A percentile compares a stretch with the other conserved stretches of the same genome.
Conservation (phyloP, 2,329 filamentous ascomycete genomes). For the Fusarium marasasianum region DNA sequence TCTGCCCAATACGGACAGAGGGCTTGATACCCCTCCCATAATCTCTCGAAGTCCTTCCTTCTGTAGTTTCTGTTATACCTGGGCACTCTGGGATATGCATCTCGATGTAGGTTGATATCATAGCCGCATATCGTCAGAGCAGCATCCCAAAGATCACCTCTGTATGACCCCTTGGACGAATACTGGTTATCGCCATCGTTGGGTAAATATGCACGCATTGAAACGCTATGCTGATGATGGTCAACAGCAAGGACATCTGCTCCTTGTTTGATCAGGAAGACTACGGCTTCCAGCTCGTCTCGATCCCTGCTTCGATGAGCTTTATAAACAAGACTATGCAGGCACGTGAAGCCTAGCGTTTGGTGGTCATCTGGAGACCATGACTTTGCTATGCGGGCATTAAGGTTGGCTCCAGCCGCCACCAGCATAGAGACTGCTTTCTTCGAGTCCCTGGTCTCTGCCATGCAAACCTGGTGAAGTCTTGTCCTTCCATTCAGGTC, state of each 20-base stretch:
- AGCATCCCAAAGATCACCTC: constrained; percentile 28
- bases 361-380: constrained; percentile 16
- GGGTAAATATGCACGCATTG: constrained; percentile 2
- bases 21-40: constrained; percentile 11
- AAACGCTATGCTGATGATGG: background rate
- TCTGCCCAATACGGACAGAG: constrained; percentile 28
- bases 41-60: constrained; percentile 16
- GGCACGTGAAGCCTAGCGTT: background rate
- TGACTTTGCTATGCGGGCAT: background rate
- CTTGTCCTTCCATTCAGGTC: constrained; percentile 9
- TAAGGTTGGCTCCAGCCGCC: background rate
- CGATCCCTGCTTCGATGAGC: background rate
- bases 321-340: constrained; percentile 4
- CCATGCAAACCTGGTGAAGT: constrained; percentile 6
- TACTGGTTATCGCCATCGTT: constrained; percentile 6
- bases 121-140: constrained; percentile 9
- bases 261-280: background rate
- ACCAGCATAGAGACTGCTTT: constrained; percentile 3
- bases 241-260: background rate
- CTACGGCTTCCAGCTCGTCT: background rate
- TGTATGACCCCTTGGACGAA: constrained; percentile 10
- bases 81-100: background rate
- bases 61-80: constrained; percentile 8
- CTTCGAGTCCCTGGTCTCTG: background rate
- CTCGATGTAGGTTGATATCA: background rate